Conservation (phyloP, 768 basidiomycete species). For the Boletus subcaerulescens region DNA sequence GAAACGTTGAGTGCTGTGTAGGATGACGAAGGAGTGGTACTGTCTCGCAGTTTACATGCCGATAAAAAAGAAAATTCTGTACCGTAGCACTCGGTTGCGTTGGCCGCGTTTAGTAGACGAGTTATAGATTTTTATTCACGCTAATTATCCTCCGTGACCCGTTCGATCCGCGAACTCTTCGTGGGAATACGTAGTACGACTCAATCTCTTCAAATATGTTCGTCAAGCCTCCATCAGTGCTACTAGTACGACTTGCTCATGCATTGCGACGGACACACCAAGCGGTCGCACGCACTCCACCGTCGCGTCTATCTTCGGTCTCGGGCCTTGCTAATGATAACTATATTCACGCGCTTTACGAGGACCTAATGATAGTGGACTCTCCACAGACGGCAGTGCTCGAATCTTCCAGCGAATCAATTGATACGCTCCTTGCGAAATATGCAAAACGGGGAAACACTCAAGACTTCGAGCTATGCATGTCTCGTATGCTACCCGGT, state of each 20-base stretch:
- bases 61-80: constrained; percentile 11
- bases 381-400: not conserved
- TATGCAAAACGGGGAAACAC: constrained; percentile 49
- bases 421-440: constrained; percentile 48
- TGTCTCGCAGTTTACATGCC: not conserved
- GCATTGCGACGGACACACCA: constrained; percentile 22
- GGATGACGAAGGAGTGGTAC: constrained; percentile 4
- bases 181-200: too few relatives aligned
- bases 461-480: constrained; percentile 42
- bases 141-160: too few relatives aligned
- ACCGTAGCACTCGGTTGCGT: constrained; percentile 1
- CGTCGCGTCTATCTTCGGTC: not conserved
- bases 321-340: constrained; percentile 1
- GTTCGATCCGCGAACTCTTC: too few relatives aligned
- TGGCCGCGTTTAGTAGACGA: not conserved
- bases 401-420: constrained; percentile 30
- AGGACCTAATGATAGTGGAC: constrained; percentile 37
- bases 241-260: not conserved
- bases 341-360: constrained; percentile 34
- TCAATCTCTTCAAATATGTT: not conserved
- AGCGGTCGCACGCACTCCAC: not conserved
- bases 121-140: constrained; percentile 4
- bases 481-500: constrained; percentile 46
- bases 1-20: constrained; percentile 11
- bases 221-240: constrained; percentile 1